Conservation (phyloP, 805 yeast species). For the Wickerhamiella azyma region DNA sequence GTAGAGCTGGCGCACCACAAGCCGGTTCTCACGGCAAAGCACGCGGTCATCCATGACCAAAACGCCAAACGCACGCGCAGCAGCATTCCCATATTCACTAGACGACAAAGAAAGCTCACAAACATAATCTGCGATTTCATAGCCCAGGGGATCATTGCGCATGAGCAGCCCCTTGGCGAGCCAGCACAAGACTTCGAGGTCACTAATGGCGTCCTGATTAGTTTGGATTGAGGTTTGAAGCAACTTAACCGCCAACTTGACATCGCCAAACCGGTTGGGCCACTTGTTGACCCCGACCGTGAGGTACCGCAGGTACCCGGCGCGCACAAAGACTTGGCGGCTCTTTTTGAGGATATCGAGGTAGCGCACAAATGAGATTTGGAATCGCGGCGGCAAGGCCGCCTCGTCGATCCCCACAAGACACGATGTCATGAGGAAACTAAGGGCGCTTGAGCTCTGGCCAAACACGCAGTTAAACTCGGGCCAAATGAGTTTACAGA, state of each 20-base stretch:
- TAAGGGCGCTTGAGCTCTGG: conserved; percentile 3
- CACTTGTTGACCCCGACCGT: conserved; percentile 48
- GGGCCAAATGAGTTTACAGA: conserved; percentile 13
- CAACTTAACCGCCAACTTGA: conserved; percentile 6
- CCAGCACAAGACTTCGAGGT: conserved; percentile 53
- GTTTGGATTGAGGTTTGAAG: conserved; percentile 13
- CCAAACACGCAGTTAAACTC: conserved; percentile 6
- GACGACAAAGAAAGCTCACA: conserved; percentile 27
- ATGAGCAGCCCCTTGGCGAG: conserved; percentile 53
- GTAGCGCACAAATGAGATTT: conserved; percentile 12
- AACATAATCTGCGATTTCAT: conserved; percentile 25
- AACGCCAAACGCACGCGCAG: conserved; percentile 47
- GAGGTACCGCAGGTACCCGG: conserved; percentile 44
- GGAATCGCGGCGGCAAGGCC: conserved; percentile 4
- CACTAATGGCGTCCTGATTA: conserved; percentile 10
- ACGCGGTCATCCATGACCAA: conserved; percentile 54
- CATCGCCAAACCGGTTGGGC: conserved; percentile 19
- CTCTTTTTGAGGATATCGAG: conserved; percentile 15
- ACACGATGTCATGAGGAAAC: conserved; percentile 7
- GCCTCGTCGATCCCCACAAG: conserved; percentile 12
- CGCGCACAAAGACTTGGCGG: conserved; percentile 27
- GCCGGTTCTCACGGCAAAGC: conserved; percentile 39
- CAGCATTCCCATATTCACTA: conserved; percentile 25
- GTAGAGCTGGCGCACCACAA: conserved; percentile 53
- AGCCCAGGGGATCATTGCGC: conserved; percentile 35